These are phyloP conservation scores for Phytopythium aichiense DNA, from an alignment of 352 stramenopile genomes.

Conservation along the genomic window DNA sequence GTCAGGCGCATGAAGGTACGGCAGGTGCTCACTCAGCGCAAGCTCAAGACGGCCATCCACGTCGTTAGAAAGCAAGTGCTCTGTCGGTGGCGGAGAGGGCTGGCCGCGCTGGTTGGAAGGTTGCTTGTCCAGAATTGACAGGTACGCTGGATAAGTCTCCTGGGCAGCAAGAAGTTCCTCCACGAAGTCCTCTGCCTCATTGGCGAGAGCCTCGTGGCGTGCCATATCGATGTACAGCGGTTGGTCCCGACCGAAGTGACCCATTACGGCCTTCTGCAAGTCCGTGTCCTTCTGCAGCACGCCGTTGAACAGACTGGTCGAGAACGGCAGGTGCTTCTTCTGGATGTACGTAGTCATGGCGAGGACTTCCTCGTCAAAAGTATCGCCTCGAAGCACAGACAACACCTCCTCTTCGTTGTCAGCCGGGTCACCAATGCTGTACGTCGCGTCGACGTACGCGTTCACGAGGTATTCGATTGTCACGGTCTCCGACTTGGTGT, in stretches of 20 bases:
- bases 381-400: slow-evolving; percentile 32
- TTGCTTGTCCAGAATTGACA: slow-evolving; percentile 51
- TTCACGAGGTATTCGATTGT: slow-evolving; percentile 54
- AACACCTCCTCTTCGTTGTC: slow-evolving; percentile 49
- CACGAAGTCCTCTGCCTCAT: slow-evolving; percentile 64
- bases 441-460: slow-evolving; percentile 53
- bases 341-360: slow-evolving; percentile 75
- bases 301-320: slow-evolving; percentile 84
- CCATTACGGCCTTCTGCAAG: slow-evolving; percentile 73
- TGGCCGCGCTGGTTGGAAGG: slow-evolving; percentile 12
- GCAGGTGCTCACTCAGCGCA: slow-evolving; percentile 37
- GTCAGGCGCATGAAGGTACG: slow-evolving; percentile 50
- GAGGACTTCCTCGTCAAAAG: slow-evolving; percentile 55
- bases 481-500: slow-evolving; percentile 31
- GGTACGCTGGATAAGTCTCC: slow-evolving; percentile 60
- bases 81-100: slow-evolving; percentile 4
- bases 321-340: slow-evolving; percentile 75
- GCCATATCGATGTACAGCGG: slow-evolving; percentile 65
- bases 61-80: slow-evolving; percentile 60
- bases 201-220: slow-evolving; percentile 37
- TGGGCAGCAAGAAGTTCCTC: slow-evolving; percentile 57
- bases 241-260: slow-evolving; percentile 78
- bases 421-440: slow-evolving; percentile 20
- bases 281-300: slow-evolving; percentile 66
- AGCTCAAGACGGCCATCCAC: slow-evolving; percentile 52